Conservation (phyloP, 345 rosid species). For the Citrus sp. region DNA sequence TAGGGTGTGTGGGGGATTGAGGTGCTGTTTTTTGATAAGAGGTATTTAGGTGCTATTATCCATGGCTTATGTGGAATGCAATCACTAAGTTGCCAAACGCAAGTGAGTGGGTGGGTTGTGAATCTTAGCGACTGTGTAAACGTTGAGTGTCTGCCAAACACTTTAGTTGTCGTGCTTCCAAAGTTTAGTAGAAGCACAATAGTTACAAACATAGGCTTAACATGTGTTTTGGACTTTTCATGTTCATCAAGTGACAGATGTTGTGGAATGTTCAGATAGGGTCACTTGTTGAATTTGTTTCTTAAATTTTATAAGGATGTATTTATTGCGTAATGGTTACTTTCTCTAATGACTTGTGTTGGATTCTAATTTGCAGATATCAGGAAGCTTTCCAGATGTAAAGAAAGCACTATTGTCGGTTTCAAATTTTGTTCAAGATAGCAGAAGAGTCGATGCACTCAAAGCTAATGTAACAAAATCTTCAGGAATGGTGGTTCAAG, state of each 20-base stretch:
- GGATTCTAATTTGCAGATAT: slow-evolving; percentile 36
- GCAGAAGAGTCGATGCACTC: slow-evolving; percentile 31
- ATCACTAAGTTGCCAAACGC: background rate
- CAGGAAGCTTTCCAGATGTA: slow-evolving; percentile 52
- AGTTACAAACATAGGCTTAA: background rate
- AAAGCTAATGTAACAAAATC: slow-evolving; percentile 18
- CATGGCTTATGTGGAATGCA: background rate
- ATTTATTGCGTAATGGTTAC: background rate
- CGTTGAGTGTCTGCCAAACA: background rate
- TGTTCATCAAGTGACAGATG: background rate
- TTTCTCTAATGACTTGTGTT: slow-evolving; percentile 5
- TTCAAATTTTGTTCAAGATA: slow-evolving; percentile 51
- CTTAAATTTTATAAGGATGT: background rate
- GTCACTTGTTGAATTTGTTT: too few relatives aligned
- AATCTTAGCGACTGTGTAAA: background rate
- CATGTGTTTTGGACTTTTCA: background rate
- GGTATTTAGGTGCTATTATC: background rate
- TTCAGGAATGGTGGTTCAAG: slow-evolving; percentile 14
- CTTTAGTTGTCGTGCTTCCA: background rate
- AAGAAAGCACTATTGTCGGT: slow-evolving; percentile 57
- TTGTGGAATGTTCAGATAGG: background rate
- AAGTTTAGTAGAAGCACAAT: background rate
- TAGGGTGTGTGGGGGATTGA: background rate
- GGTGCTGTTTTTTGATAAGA: background rate
- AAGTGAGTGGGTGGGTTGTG: background rate